Evolutionary conservation across 768 basidiomycete species (phyloP).

Genomic region (Termitomyces heimii): DNA sequence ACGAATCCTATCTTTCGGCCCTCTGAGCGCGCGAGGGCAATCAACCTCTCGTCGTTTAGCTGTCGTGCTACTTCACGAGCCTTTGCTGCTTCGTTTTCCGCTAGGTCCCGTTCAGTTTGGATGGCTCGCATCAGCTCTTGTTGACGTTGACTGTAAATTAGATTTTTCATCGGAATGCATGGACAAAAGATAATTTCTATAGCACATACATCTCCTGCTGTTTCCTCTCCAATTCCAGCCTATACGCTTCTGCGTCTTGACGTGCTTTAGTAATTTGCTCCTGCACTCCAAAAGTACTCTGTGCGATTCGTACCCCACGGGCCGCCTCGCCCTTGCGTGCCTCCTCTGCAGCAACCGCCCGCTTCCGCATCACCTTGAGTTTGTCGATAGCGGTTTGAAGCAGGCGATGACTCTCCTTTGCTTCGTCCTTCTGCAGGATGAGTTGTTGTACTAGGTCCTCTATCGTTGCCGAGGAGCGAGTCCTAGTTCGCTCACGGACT

Average conservation of each 20-base stretch:
- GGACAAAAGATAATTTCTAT: background rate
- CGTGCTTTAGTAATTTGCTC: slow-evolving; percentile 18
- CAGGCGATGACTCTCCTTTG: slow-evolving; percentile 21
- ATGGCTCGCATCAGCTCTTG: slow-evolving; percentile 18
- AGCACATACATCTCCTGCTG: slow-evolving; percentile 22
- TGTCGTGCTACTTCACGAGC: slow-evolving; percentile 49
- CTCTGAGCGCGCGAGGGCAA: slow-evolving; percentile 48
- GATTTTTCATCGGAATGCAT: background rate
- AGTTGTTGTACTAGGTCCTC: slow-evolving; percentile 21
- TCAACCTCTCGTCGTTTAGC: slow-evolving; percentile 45
- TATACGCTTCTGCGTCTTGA: slow-evolving; percentile 21
- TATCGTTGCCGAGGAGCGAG: slow-evolving; percentile 18
- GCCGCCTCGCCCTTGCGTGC: slow-evolving; percentile 13
- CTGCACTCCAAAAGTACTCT: slow-evolving; percentile 22
- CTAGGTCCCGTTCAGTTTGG: slow-evolving; percentile 26
- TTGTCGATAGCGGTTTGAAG: slow-evolving; percentile 21
- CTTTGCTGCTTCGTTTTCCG: slow-evolving; percentile 25
- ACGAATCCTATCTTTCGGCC: slow-evolving; percentile 40
- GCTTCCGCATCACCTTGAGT: slow-evolving; percentile 15
- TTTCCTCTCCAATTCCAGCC: slow-evolving; percentile 19
- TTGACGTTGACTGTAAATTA: slow-evolving; percentile 17
- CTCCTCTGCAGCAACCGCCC: slow-evolving; percentile 13
- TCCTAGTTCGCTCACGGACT: slow-evolving; percentile 16
- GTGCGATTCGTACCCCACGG: slow-evolving; percentile 19
- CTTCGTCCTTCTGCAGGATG: slow-evolving; percentile 21